Percentiles rank a stretch among this genome's conserved stretches.
These are phyloP conservation scores for Suillus placidus DNA, from an alignment of 768 basidiomycete species.

Conservation along the genomic window DNA sequence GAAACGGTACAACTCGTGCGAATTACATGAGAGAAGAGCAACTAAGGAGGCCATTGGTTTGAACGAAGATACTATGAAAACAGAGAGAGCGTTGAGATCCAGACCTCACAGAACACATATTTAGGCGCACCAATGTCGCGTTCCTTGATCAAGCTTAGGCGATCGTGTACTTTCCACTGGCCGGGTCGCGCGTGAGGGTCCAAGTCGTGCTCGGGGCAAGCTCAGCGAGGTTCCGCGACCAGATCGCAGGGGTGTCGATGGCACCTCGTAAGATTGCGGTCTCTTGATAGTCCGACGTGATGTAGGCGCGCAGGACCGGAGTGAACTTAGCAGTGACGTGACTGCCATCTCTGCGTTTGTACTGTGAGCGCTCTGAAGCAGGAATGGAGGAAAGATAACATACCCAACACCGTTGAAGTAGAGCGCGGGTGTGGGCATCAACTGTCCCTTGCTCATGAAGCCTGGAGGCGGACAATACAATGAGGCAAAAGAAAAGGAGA, in stretches of 20 bases:
- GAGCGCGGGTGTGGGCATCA: background rate
- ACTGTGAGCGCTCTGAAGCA: no score
- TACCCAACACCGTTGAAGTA: slow-evolving; percentile 3
- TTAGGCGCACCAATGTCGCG: no score
- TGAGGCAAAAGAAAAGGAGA: no score
- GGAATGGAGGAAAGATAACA: background rate
- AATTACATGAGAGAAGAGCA: background rate
- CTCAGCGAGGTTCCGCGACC: background rate
- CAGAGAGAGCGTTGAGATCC: no score
- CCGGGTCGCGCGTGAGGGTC: background rate
- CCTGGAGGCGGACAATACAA: no score
- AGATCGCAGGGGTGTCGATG: background rate
- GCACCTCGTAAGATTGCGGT: background rate
- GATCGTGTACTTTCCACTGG: no score
- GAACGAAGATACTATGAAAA: no score
- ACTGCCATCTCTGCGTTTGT: no score
- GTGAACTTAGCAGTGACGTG: no score
- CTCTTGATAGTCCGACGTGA: background rate
- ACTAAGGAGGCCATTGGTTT: background rate
- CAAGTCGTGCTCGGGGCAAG: background rate
- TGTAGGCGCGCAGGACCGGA: no score
- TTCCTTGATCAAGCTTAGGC: no score
- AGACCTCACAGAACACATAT: no score
- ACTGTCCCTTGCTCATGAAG: background rate
- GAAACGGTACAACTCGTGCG: background rate